Evolutionary conservation across 306 rosid genomes (phyloP).

Genomic region (Malus fusca): DNA sequence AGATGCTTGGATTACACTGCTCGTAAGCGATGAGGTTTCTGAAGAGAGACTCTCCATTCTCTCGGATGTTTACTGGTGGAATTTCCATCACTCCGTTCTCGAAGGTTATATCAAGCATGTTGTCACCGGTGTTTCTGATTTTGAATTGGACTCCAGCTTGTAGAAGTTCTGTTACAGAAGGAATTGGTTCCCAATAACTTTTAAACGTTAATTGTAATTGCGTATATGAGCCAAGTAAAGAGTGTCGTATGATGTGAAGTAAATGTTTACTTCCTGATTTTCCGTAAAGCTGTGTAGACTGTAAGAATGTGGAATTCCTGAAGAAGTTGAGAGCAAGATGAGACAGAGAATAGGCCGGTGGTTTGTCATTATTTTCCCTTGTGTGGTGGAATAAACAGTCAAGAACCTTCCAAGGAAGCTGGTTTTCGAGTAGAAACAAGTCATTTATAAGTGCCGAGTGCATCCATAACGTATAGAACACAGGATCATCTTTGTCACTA

Average conservation of each 20-base stretch:
- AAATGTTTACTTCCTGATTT: not conserved
- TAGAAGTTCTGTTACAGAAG: not conserved
- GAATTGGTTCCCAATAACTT: not conserved
- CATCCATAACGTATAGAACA: not conserved
- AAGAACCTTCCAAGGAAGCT: not conserved
- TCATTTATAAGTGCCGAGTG: not conserved
- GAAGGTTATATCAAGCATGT: not conserved
- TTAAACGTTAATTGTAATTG: not conserved
- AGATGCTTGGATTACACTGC: not conserved
- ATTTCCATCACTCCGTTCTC: not conserved
- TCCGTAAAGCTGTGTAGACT: not conserved
- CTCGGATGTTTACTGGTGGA: not conserved
- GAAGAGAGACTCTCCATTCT: slow-evolving; percentile 1
- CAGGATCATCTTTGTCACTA: not conserved
- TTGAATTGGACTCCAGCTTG: not conserved
- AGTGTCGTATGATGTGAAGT: not conserved
- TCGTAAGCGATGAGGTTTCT: slow-evolving; percentile 1
- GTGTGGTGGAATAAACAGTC: slow-evolving; percentile 4
- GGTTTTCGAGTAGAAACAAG: not conserved
- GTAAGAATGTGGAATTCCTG: not conserved
- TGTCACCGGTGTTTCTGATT: not conserved
- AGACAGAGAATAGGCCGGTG: not conserved
- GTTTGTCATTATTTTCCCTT: not conserved
- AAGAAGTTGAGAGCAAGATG: not conserved
- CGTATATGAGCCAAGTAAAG: not conserved